These are phyloP conservation scores for Quercus phellos DNA, from an alignment of 331 rosid species.

Conservation along the genomic window DNA sequence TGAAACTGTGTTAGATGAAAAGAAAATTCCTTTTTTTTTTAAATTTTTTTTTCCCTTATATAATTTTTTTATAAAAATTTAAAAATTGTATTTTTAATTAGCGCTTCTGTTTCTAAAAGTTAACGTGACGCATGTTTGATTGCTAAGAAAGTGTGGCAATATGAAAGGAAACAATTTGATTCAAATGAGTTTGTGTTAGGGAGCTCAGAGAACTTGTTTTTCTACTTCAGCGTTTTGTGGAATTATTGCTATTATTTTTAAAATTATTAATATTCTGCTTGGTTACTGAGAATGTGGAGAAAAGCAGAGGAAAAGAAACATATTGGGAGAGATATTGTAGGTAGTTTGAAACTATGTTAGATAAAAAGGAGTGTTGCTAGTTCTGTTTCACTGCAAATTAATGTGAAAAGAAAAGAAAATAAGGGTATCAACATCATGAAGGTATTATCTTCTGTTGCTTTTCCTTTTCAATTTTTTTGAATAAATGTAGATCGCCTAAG, in stretches of 20 bases:
- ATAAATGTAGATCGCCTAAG: background rate
- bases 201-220: background rate
- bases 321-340: background rate
- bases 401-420: background rate
- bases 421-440: background rate
- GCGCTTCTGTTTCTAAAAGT: background rate
- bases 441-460: background rate
- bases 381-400: background rate
- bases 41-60: too few relatives aligned
- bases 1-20: constrained; percentile 4
- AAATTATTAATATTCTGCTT: background rate
- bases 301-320: background rate
- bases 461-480: background rate
- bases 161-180: background rate
- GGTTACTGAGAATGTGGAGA: background rate
- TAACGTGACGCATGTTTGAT: background rate
- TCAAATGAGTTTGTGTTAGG: background rate
- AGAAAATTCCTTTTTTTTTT: background rate
- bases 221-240: background rate
- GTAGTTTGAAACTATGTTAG: background rate
- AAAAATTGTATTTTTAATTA: background rate
- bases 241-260: background rate
- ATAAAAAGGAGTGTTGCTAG: background rate
- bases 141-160: background rate
- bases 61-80: too few relatives aligned